phyloP scores from a whole-genome alignment of 23 red algal species.

The Chondrus crispus region DNA sequence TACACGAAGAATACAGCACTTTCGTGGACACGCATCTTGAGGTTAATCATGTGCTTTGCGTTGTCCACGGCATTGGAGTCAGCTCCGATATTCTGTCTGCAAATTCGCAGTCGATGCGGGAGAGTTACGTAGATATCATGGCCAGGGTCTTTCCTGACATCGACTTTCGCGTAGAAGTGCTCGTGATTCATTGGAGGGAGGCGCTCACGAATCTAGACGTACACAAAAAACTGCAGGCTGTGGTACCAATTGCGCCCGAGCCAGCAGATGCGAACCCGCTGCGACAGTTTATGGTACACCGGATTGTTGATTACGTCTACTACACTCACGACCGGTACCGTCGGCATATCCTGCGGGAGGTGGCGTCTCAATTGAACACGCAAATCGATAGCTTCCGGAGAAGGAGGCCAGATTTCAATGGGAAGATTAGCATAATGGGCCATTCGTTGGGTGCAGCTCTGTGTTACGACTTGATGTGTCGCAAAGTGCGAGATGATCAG shows the following conservation, averaged over 20 bases:
- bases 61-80: conserved; percentile 92
- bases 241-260: conserved; percentile 53
- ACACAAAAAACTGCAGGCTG: conserved; percentile 55
- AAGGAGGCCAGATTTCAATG: conserved; percentile 82
- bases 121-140: conserved; percentile 65
- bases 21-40: conserved; percentile 56
- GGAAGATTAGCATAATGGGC: conserved; percentile 64
- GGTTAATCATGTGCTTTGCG: conserved; percentile 74
- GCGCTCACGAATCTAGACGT: conserved; percentile 69
- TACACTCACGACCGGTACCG: conserved; percentile 67
- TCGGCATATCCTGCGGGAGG: conserved; percentile 69
- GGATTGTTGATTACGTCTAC: conserved; percentile 80
- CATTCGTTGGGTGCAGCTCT: conserved; percentile 90
- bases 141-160: conserved; percentile 71
- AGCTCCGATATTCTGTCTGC: background rate
- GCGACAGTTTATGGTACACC: conserved; percentile 73
- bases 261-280: conserved; percentile 61
- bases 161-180: conserved; percentile 68
- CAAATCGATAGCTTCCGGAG: conserved; percentile 55
- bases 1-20: background rate
- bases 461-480: conserved; percentile 72
- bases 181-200: conserved; percentile 74
- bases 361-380: conserved; percentile 64
- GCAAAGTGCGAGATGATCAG: conserved; percentile 64
- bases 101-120: conserved; percentile 58